Base-by-base conservation (phyloP, 2,329 filamentous ascomycete species). In the Xylariales sp. region DNA sequence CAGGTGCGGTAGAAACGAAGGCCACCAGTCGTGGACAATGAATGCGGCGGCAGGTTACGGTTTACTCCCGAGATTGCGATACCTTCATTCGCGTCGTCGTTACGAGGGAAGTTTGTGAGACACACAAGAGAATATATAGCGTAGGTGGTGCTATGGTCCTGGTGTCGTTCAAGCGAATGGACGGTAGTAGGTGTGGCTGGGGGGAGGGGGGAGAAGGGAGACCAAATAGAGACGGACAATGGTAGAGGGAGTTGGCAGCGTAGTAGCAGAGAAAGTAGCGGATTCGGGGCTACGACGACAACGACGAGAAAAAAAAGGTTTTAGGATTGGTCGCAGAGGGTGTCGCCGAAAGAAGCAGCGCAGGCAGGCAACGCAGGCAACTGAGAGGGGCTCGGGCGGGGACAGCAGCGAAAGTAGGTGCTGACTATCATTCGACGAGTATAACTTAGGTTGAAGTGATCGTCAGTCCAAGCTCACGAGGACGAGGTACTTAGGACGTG, bases 391-490 rank as follows among this genome's bases (percentile, higher is more conserved):
- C 61, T 50, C 59, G 54, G 57, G 69, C 67, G 70, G 68, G 63
- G 68, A 61, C 68, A 54, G 57, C 43, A 62, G 60, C 30, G n/a
- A 28, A 32, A 61, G 56, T 43, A 54, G 71, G 67, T 62, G 71
- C 52, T 66, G 68, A 52, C 69, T 68, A 64, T 71, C 52, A 74
- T 72, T 74, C 71, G 72, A 73, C 69, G 68, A 43, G 53, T 36
- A 49, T 39, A 64, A 54, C 46, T 66, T 70, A 68, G 67, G 67
- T 68, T 75, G 75, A 76, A 74, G 75, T 75, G 75, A 76, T 76
- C 75, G 75, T 74, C 75, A 75, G 69, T 75, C 70, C 61, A 72
- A 73, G 68, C 69, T 74, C 68, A 75, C 68, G 65, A 58, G 65
- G 68, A 65, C 43, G 57, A 48, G 65, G 68, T 60, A 45, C 68